Base-by-base conservation (phyloP, 1,139 yeast species). In the Saccharomyces hybrid region DNA sequence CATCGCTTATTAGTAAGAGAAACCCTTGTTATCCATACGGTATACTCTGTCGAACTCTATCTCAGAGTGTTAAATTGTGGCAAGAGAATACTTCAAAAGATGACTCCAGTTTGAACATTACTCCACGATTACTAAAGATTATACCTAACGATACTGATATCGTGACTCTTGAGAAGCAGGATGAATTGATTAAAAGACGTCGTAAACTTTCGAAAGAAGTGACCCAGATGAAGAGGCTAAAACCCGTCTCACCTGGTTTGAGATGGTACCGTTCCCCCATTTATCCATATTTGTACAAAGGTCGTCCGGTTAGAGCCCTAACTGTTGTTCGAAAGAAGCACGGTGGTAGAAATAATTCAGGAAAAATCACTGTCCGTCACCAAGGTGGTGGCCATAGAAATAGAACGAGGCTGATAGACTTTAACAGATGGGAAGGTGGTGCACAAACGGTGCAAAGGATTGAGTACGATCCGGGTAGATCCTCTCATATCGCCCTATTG, bases 361-460 rank as follows among this genome's bases (percentile, higher is more conserved):
- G 99, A 63, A 80, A 81, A 62, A 88, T 93, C 65, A 88, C 97
- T 8, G 86, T 89, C 48, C 83, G 99, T 70, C 97, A 95, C 70
- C 83, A 95, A 71, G 99, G 99, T 70, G 99, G 99, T 65, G 99
- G 98, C 49, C 95, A 88, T 70, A 89, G 87, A 71, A 84, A 90
- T 67, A 82, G 99, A 72, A 80, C 87, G 48, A 81, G 99, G 66
- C 71, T 88, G 50, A 79, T 93, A 28, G 99, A 93, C 71, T 84
- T 85, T 67, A 77, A 77, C 64, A 80, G 99, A 66, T 68, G 71
- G 49, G 78, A 70, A 2, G 73, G 83, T 1, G 99, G 98, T 27
- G 79, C 78, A 54, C 95, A 89, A 63, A 79, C 81, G 25, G 98
- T 93, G 26, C 75, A 84, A 56, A 79, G 99, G 68, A 88, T 93